A percentile compares a stretch with the other conserved stretches of the same genome.
phyloP scores from a whole-genome alignment of 1,139 yeast species.

The Saccharomyces hybrid region DNA sequence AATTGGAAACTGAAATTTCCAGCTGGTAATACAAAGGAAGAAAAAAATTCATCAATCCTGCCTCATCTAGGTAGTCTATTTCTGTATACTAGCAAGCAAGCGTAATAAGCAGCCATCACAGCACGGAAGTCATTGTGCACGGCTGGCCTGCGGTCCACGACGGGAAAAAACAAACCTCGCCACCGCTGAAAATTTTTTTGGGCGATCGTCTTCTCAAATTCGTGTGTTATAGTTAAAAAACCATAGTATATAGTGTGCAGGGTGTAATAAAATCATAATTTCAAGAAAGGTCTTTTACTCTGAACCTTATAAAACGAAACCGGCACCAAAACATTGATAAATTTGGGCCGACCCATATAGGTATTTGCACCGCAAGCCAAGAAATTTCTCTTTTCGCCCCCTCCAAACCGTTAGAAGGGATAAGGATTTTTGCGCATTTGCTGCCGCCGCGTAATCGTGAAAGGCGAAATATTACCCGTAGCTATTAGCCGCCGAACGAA shows the following conservation, averaged over 20 bases:
- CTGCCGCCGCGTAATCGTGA: background rate
- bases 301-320: background rate
- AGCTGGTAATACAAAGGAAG: conserved; percentile 39
- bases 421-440: background rate
- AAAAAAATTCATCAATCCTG: background rate
- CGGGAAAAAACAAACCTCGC: background rate
- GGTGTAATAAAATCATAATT: background rate
- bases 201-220: conserved; percentile 1
- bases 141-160: background rate
- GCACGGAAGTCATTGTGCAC: background rate
- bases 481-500: background rate
- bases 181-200: conserved; percentile 1
- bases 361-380: background rate
- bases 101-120: too few species aligned
- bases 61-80: too few species aligned
- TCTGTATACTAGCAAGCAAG: too few species aligned
- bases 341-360: background rate
- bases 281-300: background rate
- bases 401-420: background rate
- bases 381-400: background rate
- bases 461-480: background rate
- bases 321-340: background rate
- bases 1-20: conserved; percentile 51
- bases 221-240: background rate
- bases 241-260: background rate